Evolutionary conservation across 768 basidiomycete genomes (phyloP).

Genomic region (Russula foetens): DNA sequence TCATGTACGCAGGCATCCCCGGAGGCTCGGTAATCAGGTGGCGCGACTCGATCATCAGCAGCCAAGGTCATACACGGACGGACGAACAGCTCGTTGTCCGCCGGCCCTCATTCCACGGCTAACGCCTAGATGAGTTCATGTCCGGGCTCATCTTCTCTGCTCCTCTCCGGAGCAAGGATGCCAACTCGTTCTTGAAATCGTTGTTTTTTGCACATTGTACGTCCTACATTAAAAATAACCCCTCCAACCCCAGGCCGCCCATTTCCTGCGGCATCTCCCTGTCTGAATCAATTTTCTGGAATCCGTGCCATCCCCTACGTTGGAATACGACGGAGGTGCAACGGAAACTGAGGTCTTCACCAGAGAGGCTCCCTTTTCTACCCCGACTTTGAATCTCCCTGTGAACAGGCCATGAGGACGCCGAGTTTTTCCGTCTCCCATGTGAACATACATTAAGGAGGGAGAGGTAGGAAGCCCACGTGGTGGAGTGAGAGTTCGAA

Average conservation of each 20-base stretch:
- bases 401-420: neutral
- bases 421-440: too few relatives aligned
- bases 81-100: neutral
- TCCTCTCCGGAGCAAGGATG: neutral
- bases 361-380: neutral
- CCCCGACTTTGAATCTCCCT: neutral
- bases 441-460: neutral
- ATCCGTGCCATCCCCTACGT: neutral
- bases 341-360: neutral
- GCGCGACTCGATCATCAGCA: neutral
- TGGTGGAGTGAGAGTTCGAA: neutral
- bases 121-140: slow-evolving; percentile 14
- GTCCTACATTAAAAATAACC: neutral
- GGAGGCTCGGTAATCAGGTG: neutral
- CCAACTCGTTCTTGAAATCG: neutral
- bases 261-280: neutral
- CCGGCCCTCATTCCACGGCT: neutral
- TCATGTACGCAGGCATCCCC: neutral
- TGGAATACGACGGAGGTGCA: neutral
- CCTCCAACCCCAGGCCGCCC: neutral
- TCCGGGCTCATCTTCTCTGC: neutral
- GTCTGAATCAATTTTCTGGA: too few relatives aligned
- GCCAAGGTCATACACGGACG: neutral
- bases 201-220: neutral
- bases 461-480: neutral